These are phyloP conservation scores for Rhizophora apiculata DNA, from an alignment of 345 rosid species.

Conservation along the genomic window DNA sequence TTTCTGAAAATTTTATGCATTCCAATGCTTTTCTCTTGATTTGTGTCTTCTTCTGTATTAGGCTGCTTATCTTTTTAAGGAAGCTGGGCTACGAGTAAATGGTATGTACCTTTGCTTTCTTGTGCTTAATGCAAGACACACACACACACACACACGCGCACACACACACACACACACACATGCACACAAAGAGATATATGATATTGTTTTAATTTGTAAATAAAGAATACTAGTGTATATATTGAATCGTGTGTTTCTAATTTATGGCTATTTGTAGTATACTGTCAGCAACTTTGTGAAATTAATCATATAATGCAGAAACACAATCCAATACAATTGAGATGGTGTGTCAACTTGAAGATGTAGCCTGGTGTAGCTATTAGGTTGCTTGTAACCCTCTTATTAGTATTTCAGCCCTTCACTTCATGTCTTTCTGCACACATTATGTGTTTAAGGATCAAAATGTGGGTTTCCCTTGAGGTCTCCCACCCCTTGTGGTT, in stretches of 20 bases:
- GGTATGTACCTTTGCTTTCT: conserved; percentile 11
- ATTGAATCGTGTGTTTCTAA: too few species aligned
- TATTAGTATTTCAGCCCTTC: too few species aligned
- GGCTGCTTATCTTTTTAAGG: conserved; percentile 32
- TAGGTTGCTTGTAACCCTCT: too few species aligned
- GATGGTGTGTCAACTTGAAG: too few species aligned
- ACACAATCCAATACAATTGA: too few species aligned
- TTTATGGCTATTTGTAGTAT: background rate
- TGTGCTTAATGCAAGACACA: too few species aligned
- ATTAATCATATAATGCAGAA: background rate
- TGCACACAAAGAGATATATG: background rate
- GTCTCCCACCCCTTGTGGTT: background rate
- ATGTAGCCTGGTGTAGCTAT: too few species aligned
- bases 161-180: background rate
- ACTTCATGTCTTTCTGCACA: too few species aligned
- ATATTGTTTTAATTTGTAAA: conserved; percentile 1
- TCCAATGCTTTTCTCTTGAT: background rate
- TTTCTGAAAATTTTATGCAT: background rate
- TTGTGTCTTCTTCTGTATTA: conserved; percentile 7
- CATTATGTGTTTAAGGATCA: background rate
- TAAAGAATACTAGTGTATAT: too few species aligned
- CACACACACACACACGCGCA: too few species aligned
- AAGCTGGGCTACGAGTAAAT: conserved; percentile 19
- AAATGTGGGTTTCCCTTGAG: background rate
- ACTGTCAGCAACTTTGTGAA: background rate